phyloP scores from a whole-genome alignment of 257 asterid species.

The Solanum neorickii region DNA sequence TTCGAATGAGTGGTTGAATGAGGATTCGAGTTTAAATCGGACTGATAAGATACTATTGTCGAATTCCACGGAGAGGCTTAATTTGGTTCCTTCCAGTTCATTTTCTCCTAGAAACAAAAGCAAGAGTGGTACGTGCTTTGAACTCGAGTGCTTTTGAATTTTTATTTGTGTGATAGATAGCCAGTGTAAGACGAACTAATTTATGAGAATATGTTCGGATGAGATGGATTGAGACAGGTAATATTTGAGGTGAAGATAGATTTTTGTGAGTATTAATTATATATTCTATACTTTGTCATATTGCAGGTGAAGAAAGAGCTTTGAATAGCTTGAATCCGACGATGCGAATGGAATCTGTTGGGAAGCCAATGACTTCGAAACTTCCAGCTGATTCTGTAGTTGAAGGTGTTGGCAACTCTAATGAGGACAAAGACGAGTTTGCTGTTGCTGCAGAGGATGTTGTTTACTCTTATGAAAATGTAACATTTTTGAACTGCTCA shows the following conservation, averaged over 20 bases:
- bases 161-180: neutral
- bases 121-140: constrained; percentile 32
- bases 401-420: constrained; percentile 52
- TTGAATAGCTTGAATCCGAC: constrained; percentile 25
- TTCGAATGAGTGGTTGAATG: constrained; percentile 20
- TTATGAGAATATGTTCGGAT: neutral
- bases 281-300: neutral
- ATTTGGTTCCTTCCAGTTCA: constrained; percentile 31
- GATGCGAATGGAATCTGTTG: constrained; percentile 48
- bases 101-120: constrained; percentile 37
- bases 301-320: neutral
- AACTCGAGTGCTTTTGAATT: neutral
- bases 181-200: neutral
- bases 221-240: neutral
- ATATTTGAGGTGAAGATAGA: neutral
- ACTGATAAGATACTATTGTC: constrained; percentile 2
- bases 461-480: constrained; percentile 30
- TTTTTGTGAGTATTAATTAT: neutral
- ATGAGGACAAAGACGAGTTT: constrained; percentile 50
- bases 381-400: constrained; percentile 42
- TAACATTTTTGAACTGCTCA: constrained; percentile 10
- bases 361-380: constrained; percentile 56
- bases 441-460: constrained; percentile 29
- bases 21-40: constrained; percentile 10
- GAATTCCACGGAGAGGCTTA: constrained; percentile 18